Conservation (phyloP, 1,284 basidiomycete genomes). For the Hypsizygus ulmarius region DNA sequence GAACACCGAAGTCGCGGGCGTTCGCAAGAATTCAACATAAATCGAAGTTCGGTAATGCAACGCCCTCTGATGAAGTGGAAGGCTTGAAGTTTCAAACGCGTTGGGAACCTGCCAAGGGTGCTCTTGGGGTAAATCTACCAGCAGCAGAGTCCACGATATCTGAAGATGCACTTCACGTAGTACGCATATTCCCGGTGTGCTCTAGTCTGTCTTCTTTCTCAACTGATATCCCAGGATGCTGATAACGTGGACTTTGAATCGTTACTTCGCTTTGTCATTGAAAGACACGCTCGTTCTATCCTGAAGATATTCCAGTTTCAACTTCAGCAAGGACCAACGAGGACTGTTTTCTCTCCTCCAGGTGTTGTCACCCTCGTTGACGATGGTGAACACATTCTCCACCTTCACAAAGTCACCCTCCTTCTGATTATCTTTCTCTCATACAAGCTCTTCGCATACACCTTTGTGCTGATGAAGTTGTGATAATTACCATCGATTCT, state of each 20-base stretch:
- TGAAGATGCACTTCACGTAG: slow-evolving; percentile 39
- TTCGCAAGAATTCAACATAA: slow-evolving; percentile 61
- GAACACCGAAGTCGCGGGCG: slow-evolving; percentile 50
- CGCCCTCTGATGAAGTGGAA: slow-evolving; percentile 72
- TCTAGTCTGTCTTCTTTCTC: neutral
- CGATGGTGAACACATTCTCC: slow-evolving; percentile 44
- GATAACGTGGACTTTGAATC: slow-evolving; percentile 69
- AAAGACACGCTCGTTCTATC: slow-evolving; percentile 59
- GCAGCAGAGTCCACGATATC: slow-evolving; percentile 39
- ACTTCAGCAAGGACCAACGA: slow-evolving; percentile 47
- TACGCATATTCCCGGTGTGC: slow-evolving; percentile 35
- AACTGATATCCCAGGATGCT: slow-evolving; percentile 46
- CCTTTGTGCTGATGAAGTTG: slow-evolving; percentile 70
- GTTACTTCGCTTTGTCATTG: slow-evolving; percentile 56
- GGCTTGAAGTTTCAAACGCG: slow-evolving; percentile 55
- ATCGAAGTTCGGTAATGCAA: slow-evolving; percentile 49
- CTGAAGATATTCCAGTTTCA: slow-evolving; percentile 52
- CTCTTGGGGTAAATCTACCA: slow-evolving; percentile 54
- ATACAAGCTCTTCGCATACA: slow-evolving; percentile 61
- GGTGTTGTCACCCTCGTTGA: slow-evolving; percentile 52
- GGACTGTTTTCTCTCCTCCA: slow-evolving; percentile 57
- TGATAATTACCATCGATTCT: slow-evolving; percentile 68
- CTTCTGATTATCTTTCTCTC: slow-evolving; percentile 6
- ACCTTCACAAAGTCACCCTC: neutral
- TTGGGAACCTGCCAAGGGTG: slow-evolving; percentile 66